Base-by-base conservation (phyloP, 2,329 filamentous ascomycete genomes). In the Lithohypha guttulata region DNA sequence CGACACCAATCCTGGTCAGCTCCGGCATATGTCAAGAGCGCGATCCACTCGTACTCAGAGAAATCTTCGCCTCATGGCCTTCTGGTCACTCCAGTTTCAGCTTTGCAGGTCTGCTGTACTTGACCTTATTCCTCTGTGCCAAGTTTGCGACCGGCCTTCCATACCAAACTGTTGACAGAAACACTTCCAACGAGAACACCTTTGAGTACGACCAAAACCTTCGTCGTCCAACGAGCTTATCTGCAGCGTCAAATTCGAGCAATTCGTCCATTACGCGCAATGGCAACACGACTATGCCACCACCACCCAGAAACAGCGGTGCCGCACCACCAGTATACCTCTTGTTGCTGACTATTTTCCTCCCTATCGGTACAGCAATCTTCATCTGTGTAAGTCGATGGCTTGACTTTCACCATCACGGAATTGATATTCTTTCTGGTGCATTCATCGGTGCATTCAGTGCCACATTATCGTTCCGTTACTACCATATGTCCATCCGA, bases 341-440 rank as follows among this genome's bases (percentile, higher is more conserved):
- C 2, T 68, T 93, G 9, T 64, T 79, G 30, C 58, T 89, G 22
- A 48, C 46, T 10, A 71, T 77, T 2, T 65, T 85, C 13, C 60
- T 84, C 1, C 87, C 87, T 2, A 73, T 86, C 47, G 80, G 77
- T 41, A 65, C 75, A 1, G 81, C 86, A 4, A 73, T 86, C 46
- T 94, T 86, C 63, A 81, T 95, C 46, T 71, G 80, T n/a, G 75
- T 79, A 19, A 89, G 84, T 1, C 81, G 89, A 8, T 96, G 81
- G 73, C 86, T 80, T 43, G 80, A 95, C 59, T 93, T 80, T 63
- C 77, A 84, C 26, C 89, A 96, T 59, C 83, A 89, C 57, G 86
- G 80, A n/a, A 89, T 94, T 57, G 89, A 96, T 49, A 83, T 95
- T 48, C 62, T 95, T 2, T 84, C 82, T 46, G 89, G 89, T n/a